Evolutionary conservation across 805 yeast genomes (phyloP), one percentile per base, ranked within the genome.

Genomic region (Cyberlindnera maclurae): DNA sequence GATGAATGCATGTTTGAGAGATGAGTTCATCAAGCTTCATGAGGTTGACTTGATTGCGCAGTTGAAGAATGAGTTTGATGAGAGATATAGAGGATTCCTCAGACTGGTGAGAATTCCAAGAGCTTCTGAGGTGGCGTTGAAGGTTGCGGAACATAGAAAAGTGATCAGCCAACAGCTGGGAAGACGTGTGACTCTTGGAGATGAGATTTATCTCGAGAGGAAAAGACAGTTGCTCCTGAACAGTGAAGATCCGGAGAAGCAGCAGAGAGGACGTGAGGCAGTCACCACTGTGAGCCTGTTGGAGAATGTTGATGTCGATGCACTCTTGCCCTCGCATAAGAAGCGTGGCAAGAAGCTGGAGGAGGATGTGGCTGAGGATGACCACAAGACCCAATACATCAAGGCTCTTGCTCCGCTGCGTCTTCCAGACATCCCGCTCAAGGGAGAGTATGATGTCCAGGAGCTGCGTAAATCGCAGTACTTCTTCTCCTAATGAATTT

Each of bases 391-490:
- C 33, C 42, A 47, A 42, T 17, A 44, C 48, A 44, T 51, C 18
- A 38, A 36, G 22, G 67, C 82, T 3, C 62, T 85, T 40, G 79
- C 76, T 8, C 95, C 95, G 5, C 67, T 87, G 50, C 62, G 59
- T 32, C 65, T 87, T 45, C 94, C 95, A 0, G 70, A 67, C 0
- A 73, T 86, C 31, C 96, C 96, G 12, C 64, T 71, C 36, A 80
- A 75, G 58, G 98, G 97, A 36, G 79, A 77, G 13, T 85, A 90
- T 51, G 94, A 90, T 54, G 94, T 90, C 28, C 62, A 65, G 29
- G 73, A 72, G 41, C 81, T 89, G 31, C 71, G 72, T 54, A 74
- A 79, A 36, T 85, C 96, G 45, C 70, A 71, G 26, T 90, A 90
- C 60, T 90, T 90, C 71, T 90, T 90, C 47, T 45, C 49, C n/a